These are phyloP conservation scores for Tinospora cordifolia DNA, from an alignment of 164 flowering plant species.

Conservation along the genomic window DNA sequence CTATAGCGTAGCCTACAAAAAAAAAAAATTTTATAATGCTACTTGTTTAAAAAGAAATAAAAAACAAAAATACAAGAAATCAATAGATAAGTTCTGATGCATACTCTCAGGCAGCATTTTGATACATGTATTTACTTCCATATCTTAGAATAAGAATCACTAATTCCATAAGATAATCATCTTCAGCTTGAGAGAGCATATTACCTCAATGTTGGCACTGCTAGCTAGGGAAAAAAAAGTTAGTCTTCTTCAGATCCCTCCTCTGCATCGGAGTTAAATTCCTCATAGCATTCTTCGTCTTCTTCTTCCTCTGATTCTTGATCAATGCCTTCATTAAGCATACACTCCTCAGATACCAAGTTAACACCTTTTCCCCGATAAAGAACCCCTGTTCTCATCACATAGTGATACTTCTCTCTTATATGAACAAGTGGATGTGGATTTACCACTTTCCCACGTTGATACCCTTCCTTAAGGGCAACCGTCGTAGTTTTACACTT, in stretches of 20 bases:
- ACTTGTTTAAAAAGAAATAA: neutral
- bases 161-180: neutral
- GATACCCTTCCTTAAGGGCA: constrained; percentile 71
- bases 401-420: constrained; percentile 68
- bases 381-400: constrained; percentile 85
- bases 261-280: constrained; percentile 33
- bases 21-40: no score
- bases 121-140: neutral
- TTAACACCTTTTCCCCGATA: constrained; percentile 57
- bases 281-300: constrained; percentile 39
- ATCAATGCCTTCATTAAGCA: constrained; percentile 20
- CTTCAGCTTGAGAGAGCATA: neutral
- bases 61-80: neutral
- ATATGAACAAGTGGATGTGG: constrained; percentile 63
- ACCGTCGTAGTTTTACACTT: constrained; percentile 93
- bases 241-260: constrained; percentile 30
- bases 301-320: constrained; percentile 46
- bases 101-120: neutral
- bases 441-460: constrained; percentile 58
- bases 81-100: neutral
- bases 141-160: neutral
- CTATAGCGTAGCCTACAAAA: no score
- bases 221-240: neutral
- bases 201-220: neutral
- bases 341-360: constrained; percentile 27